Base-by-base conservation (phyloP, 1,284 basidiomycete genomes). In the Irpex sp. region DNA sequence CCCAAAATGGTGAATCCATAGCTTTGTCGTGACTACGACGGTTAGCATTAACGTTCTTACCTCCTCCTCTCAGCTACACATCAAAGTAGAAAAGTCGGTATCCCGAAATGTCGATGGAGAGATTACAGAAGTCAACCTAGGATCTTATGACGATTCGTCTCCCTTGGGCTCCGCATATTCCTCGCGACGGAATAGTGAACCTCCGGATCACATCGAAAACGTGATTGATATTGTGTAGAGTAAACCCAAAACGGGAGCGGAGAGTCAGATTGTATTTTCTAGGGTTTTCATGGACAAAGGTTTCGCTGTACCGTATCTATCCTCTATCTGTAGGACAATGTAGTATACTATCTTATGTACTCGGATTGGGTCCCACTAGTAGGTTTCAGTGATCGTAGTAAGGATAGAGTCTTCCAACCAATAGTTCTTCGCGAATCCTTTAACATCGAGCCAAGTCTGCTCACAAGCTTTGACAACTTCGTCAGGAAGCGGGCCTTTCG, bases 381-480 rank as follows among this genome's bases (percentile, higher is more conserved):
- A 11, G 19, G 51, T 54, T 15, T 19, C 26, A 19, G 17, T 1
- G 19, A 54, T 54, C 0, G 19, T 57, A 8, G 21, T 26, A 13
- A 40, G 19, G 9, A 40, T 31, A 40, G 17, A n/a, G 31, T 49
- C 19, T 54, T 55, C 49, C 17, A 59, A 15, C 57, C 61, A 62
- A 15, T 57, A 62, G 5, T 58, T 49, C 59, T 60, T 62, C 9
- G 61, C 61, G 7, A 52, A n/a, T 17, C 56, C 75, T 17, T 78
- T 79, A 2, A 83, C 81, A 17, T 81, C 74, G 59, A 68, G 70
- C 70, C 79, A 80, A 5, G 84, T 83, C 66, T 83, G 77, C 63
- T 86, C 81, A n/a, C 86, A 73, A 54, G 78, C 78, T 58, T 80
- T 70, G 21, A 84, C 70, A 15, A 87, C 79, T 19, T 82, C 81